Conservation (phyloP, 768 basidiomycete species). For the Thelephora ganbajun region DNA sequence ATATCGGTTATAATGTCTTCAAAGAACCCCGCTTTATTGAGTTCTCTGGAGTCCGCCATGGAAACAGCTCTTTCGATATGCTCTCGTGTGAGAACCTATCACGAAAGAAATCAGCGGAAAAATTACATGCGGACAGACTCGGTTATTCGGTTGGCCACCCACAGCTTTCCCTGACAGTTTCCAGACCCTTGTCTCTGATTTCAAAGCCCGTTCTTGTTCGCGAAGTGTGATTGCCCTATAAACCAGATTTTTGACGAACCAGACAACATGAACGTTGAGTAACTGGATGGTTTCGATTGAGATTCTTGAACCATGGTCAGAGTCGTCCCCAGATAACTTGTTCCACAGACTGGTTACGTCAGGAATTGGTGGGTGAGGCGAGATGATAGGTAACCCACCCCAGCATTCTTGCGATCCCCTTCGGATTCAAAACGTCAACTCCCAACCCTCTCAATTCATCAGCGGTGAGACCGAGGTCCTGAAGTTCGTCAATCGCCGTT, state of each 20-base stretch:
- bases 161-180: conserved; percentile 29
- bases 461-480: conserved; percentile 30
- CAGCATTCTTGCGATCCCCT: conserved; percentile 24
- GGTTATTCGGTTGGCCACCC: conserved; percentile 9
- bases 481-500: conserved; percentile 23
- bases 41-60: conserved; percentile 26
- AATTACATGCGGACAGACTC: not conserved
- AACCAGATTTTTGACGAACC: conserved; percentile 38
- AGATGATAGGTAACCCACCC: conserved; percentile 18
- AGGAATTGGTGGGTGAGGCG: not conserved
- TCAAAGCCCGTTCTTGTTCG: conserved; percentile 45
- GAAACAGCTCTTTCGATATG: conserved; percentile 37
- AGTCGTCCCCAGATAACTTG: conserved; percentile 15
- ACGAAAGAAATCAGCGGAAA: not conserved
- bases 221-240: conserved; percentile 37
- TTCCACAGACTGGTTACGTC: conserved; percentile 15
- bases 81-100: conserved; percentile 25
- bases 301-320: conserved; percentile 19
- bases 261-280: conserved; percentile 29
- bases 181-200: conserved; percentile 50
- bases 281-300: conserved; percentile 34
- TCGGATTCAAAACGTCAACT: conserved; percentile 35
- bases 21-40: conserved; percentile 23
- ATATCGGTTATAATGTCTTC: conserved; percentile 6
- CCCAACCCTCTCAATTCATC: conserved; percentile 26